Base-by-base conservation (phyloP, 2,329 filamentous ascomycete species). In the Aureobasidium zeae region DNA sequence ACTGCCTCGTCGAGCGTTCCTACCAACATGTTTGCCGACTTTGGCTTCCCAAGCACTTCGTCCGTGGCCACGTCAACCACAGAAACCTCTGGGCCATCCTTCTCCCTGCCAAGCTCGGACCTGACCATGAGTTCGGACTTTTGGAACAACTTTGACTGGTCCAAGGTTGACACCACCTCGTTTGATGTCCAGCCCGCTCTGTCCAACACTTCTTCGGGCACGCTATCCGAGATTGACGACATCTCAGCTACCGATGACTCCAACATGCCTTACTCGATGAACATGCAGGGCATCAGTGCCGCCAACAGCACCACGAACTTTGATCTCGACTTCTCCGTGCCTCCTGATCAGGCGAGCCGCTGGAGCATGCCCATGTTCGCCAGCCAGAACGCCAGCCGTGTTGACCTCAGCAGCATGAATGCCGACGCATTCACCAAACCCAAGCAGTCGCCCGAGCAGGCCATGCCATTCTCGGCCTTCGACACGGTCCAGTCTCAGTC, bases 181-280 rank as follows among this genome's bases (percentile, higher is more conserved):
- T 39, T 50, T 10, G 44, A 45, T 7, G 50, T 52, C n/a, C 60
- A 63, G 48, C 60, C 60, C 38, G 60, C 60, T 12, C 48, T 63
- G 48, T 62, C 60, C 20, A 55, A 58, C 30, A 57, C 58, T n/a
- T 63, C 60, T 6, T 62, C 60, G 15, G 58, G 57, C n/a, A 61
- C 59, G 4, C 56, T 60, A 38, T 63, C 60, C 13, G 60, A 63
- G 34, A 51, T 62, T 22, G 60, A 62, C 35, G 60, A 63, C 42
- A 51, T 60, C 12, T 56, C 59, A n/a, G 48, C 49, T 5, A 54
- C 56, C 38, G 58, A 63, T 33, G 60, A 63, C 11, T 52, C 54
- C 15, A 46, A 60, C 57, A 57, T 55, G 55, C 13, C 57, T 51
- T 45, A 57, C 57, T 34, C 53, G 53, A 45, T 41, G 29, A 56